Evolutionary conservation across 495 filamentous ascomycete species (phyloP).

Genomic region (Penicillium argentinense): DNA sequence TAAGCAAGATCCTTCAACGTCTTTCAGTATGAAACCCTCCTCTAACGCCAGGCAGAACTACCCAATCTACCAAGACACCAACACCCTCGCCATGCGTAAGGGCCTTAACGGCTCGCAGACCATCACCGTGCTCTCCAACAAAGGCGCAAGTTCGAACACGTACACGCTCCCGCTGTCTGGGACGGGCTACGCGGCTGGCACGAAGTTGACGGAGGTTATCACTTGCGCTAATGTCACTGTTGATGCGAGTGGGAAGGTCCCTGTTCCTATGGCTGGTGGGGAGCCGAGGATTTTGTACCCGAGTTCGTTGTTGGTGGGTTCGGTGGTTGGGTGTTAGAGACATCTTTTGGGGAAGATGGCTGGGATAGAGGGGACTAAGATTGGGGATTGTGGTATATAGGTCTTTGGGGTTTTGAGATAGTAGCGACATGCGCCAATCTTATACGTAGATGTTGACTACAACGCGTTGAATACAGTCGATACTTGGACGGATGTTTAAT

Average conservation of each 20-base stretch:
- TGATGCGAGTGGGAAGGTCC: constrained; percentile 28
- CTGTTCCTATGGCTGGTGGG: constrained; percentile 35
- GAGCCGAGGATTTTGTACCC: constrained; percentile 33
- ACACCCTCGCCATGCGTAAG: constrained; percentile 65
- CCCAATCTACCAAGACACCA: constrained; percentile 55
- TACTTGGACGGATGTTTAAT: no score
- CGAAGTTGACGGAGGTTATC: constrained; percentile 43
- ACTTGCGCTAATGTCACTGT: constrained; percentile 43
- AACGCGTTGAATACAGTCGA: no score
- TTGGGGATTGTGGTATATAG: not conserved
- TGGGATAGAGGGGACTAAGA: not conserved
- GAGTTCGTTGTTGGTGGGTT: constrained; percentile 9
- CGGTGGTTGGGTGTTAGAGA: constrained; percentile 13
- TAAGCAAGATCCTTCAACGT: constrained; percentile 7
- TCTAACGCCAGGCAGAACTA: constrained; percentile 32
- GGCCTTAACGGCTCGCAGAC: constrained; percentile 54
- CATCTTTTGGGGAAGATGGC: not conserved
- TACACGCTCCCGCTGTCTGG: constrained; percentile 48
- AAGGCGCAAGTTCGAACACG: constrained; percentile 43
- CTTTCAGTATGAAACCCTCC: not conserved
- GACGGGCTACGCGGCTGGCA: constrained; percentile 37
- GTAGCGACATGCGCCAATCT: no score
- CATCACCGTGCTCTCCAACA: constrained; percentile 62
- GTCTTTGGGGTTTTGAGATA: no score
- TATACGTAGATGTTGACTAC: no score